Percentiles rank a stretch among this genome's conserved stretches.
phyloP scores from a whole-genome alignment of 768 basidiomycete species.

The Leccinum ochraceum region DNA sequence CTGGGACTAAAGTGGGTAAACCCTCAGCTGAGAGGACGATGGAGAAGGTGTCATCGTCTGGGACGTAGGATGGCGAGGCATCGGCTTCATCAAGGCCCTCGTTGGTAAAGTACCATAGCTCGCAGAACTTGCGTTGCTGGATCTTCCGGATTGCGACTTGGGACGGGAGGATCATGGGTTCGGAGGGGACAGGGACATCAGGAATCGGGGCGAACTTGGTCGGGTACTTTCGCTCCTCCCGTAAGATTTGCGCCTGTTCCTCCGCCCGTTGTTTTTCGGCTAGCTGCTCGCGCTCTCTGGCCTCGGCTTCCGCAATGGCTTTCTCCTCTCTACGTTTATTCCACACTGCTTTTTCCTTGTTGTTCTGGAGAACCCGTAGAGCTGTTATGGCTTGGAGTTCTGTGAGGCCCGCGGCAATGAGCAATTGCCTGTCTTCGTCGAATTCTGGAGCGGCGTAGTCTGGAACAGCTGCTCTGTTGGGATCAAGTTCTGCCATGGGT shows the following conservation, averaged over 20 bases:
- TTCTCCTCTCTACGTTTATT: no score
- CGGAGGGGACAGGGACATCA: neutral
- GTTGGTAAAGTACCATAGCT: neutral
- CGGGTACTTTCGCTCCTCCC: neutral
- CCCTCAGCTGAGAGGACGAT: neutral
- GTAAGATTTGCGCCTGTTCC: neutral
- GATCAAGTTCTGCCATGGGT: neutral
- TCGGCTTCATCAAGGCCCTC: neutral
- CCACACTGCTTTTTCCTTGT: neutral
- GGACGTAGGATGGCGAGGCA: neutral
- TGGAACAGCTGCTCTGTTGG: neutral
- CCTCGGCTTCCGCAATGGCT: neutral
- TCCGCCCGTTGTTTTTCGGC: neutral
- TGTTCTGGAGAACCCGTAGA: neutral
- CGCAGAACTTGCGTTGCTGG: neutral
- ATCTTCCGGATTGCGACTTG: neutral
- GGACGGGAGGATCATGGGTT: neutral
- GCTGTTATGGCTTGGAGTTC: neutral
- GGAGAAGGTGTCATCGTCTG: neutral
- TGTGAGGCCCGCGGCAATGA: neutral
- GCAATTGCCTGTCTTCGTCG: neutral
- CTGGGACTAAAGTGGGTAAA: neutral
- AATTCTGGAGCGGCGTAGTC: neutral
- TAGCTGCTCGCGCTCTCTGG: neutral
- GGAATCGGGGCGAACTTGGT: neutral